phyloP scores from a whole-genome alignment of 169 alveolate species.

The Perkinsus marinus region DNA sequence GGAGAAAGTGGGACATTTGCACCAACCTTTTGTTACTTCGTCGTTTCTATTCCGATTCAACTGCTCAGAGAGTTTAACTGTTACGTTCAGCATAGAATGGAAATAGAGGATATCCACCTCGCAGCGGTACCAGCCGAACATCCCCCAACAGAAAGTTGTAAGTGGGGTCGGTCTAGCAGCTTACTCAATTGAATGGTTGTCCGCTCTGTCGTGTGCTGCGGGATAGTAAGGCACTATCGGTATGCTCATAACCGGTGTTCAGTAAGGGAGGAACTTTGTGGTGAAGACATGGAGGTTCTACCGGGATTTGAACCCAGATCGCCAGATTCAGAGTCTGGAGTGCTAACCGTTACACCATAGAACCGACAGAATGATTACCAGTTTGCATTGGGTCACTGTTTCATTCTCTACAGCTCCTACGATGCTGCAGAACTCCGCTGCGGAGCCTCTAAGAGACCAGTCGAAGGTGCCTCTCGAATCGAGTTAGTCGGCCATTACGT shows the following conservation, averaged over 20 bases:
- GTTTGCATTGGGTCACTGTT: background rate
- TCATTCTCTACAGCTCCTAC: background rate
- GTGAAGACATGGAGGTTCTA: background rate
- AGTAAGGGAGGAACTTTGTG: too few species aligned
- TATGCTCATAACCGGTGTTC: too few species aligned
- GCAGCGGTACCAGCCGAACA: background rate
- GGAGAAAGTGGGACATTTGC: background rate
- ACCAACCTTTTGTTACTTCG: background rate
- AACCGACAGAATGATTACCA: background rate
- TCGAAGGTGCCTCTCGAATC: too few species aligned
- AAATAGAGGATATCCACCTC: background rate
- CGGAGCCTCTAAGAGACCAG: too few species aligned
- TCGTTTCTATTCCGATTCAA: background rate
- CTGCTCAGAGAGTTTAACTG: background rate
- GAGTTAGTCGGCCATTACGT: too few species aligned
- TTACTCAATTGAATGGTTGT: too few species aligned
- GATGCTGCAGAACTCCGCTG: too few species aligned
- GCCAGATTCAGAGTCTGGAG: background rate
- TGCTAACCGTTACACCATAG: background rate
- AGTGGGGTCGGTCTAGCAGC: background rate
- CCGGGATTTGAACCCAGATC: background rate
- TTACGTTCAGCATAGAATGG: background rate
- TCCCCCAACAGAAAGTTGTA: background rate
- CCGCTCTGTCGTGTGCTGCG: too few species aligned
- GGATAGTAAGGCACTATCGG: too few species aligned